A percentile compares a stretch with the other conserved stretches of the same genome.
These are phyloP conservation scores for Dujonia santamariae DNA, from an alignment of 1,139 yeast species.

Conservation along the genomic window DNA sequence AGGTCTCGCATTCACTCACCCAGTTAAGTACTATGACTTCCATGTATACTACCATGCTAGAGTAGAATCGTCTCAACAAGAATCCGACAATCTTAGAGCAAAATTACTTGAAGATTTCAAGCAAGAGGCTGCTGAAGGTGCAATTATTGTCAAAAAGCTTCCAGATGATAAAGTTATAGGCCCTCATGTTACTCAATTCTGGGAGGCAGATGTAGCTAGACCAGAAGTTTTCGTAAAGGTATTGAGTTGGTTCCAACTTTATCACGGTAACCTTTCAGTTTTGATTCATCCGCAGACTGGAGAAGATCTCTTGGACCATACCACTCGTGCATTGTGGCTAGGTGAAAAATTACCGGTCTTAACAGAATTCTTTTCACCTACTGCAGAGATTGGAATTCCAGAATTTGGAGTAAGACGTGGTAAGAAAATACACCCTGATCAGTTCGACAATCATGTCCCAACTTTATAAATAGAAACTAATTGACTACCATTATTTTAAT, in stretches of 20 bases:
- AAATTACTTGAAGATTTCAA: conserved; percentile 24
- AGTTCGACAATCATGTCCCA: conserved; percentile 12
- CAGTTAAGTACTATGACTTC: conserved; percentile 33
- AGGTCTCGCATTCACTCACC: conserved; percentile 21
- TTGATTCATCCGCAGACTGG: conserved; percentile 35
- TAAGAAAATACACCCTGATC: conserved; percentile 14
- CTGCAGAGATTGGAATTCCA: conserved; percentile 15
- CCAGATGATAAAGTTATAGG: conserved; percentile 26
- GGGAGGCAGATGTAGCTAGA: conserved; percentile 33
- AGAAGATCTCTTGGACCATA: conserved; percentile 24
- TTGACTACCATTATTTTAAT: too few relatives aligned
- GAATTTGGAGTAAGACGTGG: conserved; percentile 28
- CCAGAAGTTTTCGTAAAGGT: conserved; percentile 28
- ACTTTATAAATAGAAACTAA: not conserved
- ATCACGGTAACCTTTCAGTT: conserved; percentile 28
- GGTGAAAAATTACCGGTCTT: conserved; percentile 24
- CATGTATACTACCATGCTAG: conserved; percentile 31
- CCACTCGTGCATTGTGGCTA: conserved; percentile 29
- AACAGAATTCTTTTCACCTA: conserved; percentile 16
- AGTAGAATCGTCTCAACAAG: conserved; percentile 16
- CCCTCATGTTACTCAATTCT: conserved; percentile 30
- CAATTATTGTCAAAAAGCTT: conserved; percentile 28
- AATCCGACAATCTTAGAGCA: conserved; percentile 20
- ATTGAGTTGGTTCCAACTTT: conserved; percentile 29
- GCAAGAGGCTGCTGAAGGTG: conserved; percentile 22